Conservation (phyloP, 306 rosid species). For the Crataegus laevigata region DNA sequence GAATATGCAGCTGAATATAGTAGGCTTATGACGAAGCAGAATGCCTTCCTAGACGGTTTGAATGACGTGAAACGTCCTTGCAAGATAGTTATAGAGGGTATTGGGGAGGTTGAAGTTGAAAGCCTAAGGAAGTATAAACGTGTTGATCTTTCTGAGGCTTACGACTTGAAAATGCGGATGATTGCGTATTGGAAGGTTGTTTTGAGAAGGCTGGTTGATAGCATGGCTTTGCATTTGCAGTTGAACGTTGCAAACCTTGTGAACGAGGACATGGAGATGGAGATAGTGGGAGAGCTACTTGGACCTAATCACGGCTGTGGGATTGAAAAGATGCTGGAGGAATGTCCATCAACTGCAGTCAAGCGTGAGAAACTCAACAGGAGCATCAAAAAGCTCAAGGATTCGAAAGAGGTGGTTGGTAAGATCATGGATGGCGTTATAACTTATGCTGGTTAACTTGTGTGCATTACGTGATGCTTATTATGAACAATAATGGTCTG, state of each 20-base stretch:
- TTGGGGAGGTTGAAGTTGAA: not conserved
- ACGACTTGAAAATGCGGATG: not conserved
- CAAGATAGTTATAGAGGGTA: not conserved
- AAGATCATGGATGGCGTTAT: not conserved
- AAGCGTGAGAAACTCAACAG: not conserved
- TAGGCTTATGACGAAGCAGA: not conserved
- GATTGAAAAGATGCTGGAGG: not conserved
- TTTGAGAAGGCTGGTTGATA: not conserved
- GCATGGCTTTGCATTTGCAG: not conserved
- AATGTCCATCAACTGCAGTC: not conserved
- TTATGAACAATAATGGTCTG: not conserved
- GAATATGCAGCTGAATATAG: not conserved
- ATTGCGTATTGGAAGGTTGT: not conserved
- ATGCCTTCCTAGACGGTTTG: not conserved
- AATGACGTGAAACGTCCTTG: not conserved
- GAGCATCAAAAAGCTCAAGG: not conserved
- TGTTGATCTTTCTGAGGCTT: not conserved
- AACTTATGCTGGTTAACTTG: not conserved
- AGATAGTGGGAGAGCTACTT: not conserved
- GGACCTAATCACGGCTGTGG: not conserved
- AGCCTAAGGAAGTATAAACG: not conserved
- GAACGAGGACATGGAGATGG: not conserved
- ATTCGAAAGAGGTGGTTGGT: not conserved
- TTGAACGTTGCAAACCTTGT: not conserved
- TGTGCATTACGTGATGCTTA: not conserved